Evolutionary conservation across 2,329 filamentous ascomycete genomes (phyloP).

Genomic region (Apiospora koreana): DNA sequence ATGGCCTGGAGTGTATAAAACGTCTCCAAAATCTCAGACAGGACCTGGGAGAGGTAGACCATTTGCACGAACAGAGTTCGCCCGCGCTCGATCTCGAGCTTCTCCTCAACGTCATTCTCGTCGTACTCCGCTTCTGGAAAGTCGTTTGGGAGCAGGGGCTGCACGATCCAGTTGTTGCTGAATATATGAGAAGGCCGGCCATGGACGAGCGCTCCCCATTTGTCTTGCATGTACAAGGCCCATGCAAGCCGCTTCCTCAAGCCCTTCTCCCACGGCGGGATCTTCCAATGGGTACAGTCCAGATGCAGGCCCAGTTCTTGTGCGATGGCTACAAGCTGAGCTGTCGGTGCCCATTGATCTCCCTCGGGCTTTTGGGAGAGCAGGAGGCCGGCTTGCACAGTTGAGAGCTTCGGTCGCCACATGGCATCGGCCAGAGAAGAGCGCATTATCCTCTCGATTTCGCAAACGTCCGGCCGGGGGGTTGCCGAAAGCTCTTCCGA

Average conservation of each 20-base stretch:
- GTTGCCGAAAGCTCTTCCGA: constrained; percentile 65
- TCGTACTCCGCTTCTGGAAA: constrained; percentile 68
- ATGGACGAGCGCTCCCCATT: constrained; percentile 75
- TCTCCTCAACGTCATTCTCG: constrained; percentile 61
- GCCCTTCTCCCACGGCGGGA: constrained; percentile 84
- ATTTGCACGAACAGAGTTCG: constrained; percentile 73
- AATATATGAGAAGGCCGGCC: constrained; percentile 69
- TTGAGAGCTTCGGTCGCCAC: constrained; percentile 79
- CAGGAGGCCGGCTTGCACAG: constrained; percentile 74
- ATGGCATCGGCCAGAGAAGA: constrained; percentile 75
- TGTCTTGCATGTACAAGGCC: constrained; percentile 94
- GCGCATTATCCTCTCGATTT: constrained; percentile 73
- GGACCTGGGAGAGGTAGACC: constrained; percentile 72
- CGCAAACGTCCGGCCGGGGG: constrained; percentile 70
- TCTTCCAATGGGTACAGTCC: constrained; percentile 84
- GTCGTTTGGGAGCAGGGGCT: constrained; percentile 54
- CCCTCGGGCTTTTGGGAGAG: constrained; percentile 75
- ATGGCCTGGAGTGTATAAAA: constrained; percentile 82
- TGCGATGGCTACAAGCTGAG: constrained; percentile 81
- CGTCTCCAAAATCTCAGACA: constrained; percentile 78
- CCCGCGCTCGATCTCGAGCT: constrained; percentile 66
- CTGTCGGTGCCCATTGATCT: constrained; percentile 82
- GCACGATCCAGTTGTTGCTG: constrained; percentile 66
- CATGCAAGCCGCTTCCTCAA: constrained; percentile 84
- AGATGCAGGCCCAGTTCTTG: constrained; percentile 89